A percentile compares a stretch with the other conserved stretches of the same genome.
Conservation (phyloP, 441 rosid species). For the Corymbia calophylla region DNA sequence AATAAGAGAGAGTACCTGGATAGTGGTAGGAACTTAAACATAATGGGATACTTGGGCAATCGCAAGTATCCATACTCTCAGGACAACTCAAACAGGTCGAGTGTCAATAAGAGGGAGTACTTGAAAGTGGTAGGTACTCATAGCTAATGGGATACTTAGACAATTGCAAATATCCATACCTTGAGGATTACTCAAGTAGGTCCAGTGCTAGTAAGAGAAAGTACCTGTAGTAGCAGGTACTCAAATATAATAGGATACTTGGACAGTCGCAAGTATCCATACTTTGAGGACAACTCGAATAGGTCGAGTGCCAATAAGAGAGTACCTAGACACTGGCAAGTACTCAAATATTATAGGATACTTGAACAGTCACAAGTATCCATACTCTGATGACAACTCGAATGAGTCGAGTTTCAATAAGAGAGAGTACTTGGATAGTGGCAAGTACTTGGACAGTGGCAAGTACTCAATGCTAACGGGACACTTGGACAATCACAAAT, state of each 20-base stretch:
- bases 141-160: neutral
- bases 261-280: no score
- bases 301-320: no score
- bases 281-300: no score
- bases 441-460: neutral
- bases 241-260: no score
- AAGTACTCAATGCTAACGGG: neutral
- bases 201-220: neutral
- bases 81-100: neutral
- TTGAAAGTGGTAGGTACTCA: neutral
- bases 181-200: neutral
- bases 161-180: neutral
- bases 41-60: neutral
- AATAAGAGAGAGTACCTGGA: no score
- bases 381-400: neutral
- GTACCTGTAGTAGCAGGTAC: neutral
- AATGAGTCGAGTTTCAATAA: accelerated
- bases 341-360: neutral
- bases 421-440: neutral
- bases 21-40: no score
- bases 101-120: neutral
- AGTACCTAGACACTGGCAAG: no score
- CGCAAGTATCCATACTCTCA: no score
- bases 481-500: no score
- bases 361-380: neutral